Evolutionary conservation across 2,329 filamentous ascomycete species (phyloP), one percentile per base, ranked within the genome.

Genomic region (Ploettnerulaceae sp.): DNA sequence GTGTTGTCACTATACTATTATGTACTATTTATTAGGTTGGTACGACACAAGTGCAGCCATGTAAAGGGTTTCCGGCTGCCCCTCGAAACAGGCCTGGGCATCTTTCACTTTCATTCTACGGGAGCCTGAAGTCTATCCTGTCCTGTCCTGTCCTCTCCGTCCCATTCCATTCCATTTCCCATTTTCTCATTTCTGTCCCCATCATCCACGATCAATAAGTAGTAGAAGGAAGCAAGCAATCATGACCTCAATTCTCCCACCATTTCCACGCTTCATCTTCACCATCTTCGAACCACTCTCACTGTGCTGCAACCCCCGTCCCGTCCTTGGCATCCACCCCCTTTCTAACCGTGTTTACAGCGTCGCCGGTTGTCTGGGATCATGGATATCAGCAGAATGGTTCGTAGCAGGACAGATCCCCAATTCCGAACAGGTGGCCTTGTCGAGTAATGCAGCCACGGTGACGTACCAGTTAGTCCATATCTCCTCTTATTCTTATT

Each of bases 361-460:
- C 21, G 62, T 85, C 36, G 75, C 70, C 12, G 83, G 82, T 42
- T 78, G 74, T 56, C 59, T 79, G 31, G 72, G 71, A 11, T 74
- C 79, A 14, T 66, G 85, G 33, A 61, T 76, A 26, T 67, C 76
- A 49, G 71, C 80, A 8, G 68, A 74, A 41, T 79, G 75, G 71
- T 88, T 88, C 63, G 74, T 84, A 50, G 66, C 70, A 15, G 74
- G 81, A 57, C 83, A 87, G 61, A 71, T 80, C 29, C 72, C 76
- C 5, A 57, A 61, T 17, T 55, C 57, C 2, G 53, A 64, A 20
- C 57, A 62, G 35, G 57, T 58, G 8, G 31, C 65, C 7, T 45
- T 68, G 9, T 56, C 63, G 17, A 60, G 66, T 21, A 70, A 71
- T 35, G 67, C 57, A 9, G 44, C 43, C 8, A 52, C 57, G 38